phyloP scores from a whole-genome alignment of 345 rosid species.

The Pugionium cornutum region DNA sequence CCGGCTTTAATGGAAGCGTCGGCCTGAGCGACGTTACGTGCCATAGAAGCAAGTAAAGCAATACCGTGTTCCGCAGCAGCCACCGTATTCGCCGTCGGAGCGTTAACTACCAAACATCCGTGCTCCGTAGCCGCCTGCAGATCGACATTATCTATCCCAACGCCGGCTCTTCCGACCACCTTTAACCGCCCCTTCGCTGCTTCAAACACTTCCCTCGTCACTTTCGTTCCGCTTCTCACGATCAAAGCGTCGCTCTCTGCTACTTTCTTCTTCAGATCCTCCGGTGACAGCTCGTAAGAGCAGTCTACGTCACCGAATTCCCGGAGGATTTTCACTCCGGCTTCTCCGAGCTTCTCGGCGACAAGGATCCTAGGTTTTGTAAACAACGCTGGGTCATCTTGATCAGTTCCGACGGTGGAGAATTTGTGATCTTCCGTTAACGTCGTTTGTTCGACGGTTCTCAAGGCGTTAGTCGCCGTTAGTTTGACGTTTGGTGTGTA shows the following conservation, averaged over 20 bases:
- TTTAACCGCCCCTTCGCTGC: constrained; percentile 70
- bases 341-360: constrained; percentile 83
- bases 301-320: constrained; percentile 65
- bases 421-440: constrained; percentile 14
- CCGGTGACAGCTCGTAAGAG: constrained; percentile 59
- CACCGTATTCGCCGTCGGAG: constrained; percentile 81
- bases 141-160: constrained; percentile 84
- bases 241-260: constrained; percentile 65
- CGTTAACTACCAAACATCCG: constrained; percentile 81
- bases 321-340: constrained; percentile 61
- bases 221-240: constrained; percentile 90
- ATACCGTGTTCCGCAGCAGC: constrained; percentile 89
- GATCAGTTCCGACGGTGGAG: constrained; percentile 24
- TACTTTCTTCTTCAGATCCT: constrained; percentile 60
- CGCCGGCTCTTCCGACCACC: constrained; percentile 87
- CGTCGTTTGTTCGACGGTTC: constrained; percentile 30
- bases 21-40: constrained; percentile 75
- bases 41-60: constrained; percentile 75
- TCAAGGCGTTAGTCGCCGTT: constrained; percentile 15
- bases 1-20: constrained; percentile 91
- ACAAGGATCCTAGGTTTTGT: constrained; percentile 56
- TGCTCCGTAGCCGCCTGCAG: constrained; percentile 85
- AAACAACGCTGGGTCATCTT: background rate
- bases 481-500: constrained; percentile 23
- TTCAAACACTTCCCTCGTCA: constrained; percentile 71